Evolutionary conservation across 208 protist species (phyloP), one percentile per base, ranked within the genome.

Genomic region (Naegleria gruberi): DNA sequence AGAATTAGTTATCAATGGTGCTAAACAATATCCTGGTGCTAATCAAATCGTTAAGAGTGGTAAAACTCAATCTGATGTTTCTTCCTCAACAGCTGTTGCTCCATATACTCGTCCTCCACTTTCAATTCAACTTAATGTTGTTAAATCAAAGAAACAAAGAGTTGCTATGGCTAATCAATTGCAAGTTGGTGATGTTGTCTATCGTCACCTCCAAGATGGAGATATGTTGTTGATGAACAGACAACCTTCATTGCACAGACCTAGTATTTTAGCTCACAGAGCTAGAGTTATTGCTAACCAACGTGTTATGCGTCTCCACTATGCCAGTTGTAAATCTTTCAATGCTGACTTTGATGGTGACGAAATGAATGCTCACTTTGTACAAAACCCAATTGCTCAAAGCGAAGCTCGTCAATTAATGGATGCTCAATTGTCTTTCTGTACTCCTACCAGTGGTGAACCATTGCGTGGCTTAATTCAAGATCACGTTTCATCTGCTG

Each of bases 331-430:
- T 94, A 99, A 98, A 91, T 98, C 97, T n/a, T 99, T 99, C 95
- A 99, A 99, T 93, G 99, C 99, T 19, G 99, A 99, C 95, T 99
- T 99, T 93, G 99, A 99, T 95, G 99, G 99, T 44, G 99, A 99
- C 95, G 99, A 99, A 94, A 99, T 99, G 97, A 99, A 99, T 95
- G 92, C 99, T 44, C 99, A 99, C 93, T 96, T 99, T 8, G 98
- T 98, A 87, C 99, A 99, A 94, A 97, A 94, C 89, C 45, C 97
- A 19, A 93, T 97, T 92, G 96, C 97, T 30, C 94, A 96, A 85
- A 95, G 97, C 41, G 99, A 99, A 95, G 95, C 98, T 19, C 94
- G 96, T 89, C 93, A 93, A 40, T 93, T 99, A 82, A 98, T 98
- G 92, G 92, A 97, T 87, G 97, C 96, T 41, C 97, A 99, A 92